Base-by-base conservation (phyloP, 345 rosid genomes). In the Raphanus raphanistrum region DNA sequence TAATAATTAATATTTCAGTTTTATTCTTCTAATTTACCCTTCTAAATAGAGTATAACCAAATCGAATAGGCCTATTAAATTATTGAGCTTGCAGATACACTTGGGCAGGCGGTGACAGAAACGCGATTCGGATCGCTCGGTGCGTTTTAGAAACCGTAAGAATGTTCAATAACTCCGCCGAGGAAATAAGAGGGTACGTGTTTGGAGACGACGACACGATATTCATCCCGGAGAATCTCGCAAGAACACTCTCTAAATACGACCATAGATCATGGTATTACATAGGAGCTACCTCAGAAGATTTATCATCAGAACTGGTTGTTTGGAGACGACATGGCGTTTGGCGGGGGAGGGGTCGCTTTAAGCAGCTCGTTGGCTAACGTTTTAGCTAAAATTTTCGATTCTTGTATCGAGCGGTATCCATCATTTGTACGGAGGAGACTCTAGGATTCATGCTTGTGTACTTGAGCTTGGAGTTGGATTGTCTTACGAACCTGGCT, bases 401-500 rank as follows among this genome's bases (percentile, higher is more conserved):
- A 94, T 85, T 86, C 95, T 11, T 94, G 98, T 70, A 83, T 92
- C n/a, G 83, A 86, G 67, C 70, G 98, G 10, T 90, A 92, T 70
- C 91, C 92, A 16, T n/a, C 95, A 89, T 87, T 87, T 94, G 25
- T 92, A 90, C 35, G 97, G 97, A 54, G 90, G 95, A 11, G 98
- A 92, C 73, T 76, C 91, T 13, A 82, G 98, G 68, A 38, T 92
- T 64, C 85, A 82, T 68, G 82, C 85, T 66, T 94, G 98, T 84
- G 81, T 92, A 72, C 79, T 89, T 6, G 98, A 94, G 85, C 97
- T 94, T 15, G 95, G 98, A 5, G 84, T 94, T 12, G 86, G 85
- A 25, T 72, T 87, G 72, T 85, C 92, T 16, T 86, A 63, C 13
- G 98, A 94, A 70, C 91, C 97, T 6, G 97, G 98, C 36, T 94